phyloP scores from a whole-genome alignment of 352 stramenopile genomes.

The Aphanomyces stellatus region DNA sequence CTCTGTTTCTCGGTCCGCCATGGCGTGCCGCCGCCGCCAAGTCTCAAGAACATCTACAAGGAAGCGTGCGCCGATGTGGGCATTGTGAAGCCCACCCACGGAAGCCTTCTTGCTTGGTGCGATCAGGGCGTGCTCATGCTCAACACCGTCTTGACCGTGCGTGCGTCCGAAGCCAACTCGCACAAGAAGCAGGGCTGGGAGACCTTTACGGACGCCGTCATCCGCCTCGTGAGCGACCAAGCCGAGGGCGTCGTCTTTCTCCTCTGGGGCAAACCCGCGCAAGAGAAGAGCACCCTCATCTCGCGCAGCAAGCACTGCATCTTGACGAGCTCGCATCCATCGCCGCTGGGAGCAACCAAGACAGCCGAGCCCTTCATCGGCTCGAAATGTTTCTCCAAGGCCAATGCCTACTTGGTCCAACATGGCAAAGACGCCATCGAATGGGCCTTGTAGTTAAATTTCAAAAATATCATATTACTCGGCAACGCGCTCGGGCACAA shows the following conservation, averaged over 20 bases:
- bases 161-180: conserved; percentile 85
- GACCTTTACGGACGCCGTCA: conserved; percentile 93
- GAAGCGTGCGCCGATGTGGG: conserved; percentile 82
- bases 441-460: conserved; percentile 43
- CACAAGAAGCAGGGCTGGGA: conserved; percentile 97
- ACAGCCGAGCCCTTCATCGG: conserved; percentile 93
- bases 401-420: conserved; percentile 67
- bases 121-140: conserved; percentile 96
- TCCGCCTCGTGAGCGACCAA: conserved; percentile 73
- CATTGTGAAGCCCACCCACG: conserved; percentile 75
- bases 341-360: conserved; percentile 93
- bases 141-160: conserved; percentile 97
- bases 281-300: conserved; percentile 66
- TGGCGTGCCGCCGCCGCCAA: conserved; percentile 87
- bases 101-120: conserved; percentile 89
- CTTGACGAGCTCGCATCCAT: conserved; percentile 88
- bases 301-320: conserved; percentile 73
- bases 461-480: not conserved
- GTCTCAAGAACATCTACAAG: conserved; percentile 98
- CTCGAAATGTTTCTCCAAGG: conserved; percentile 85
- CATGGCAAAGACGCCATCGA: conserved; percentile 77
- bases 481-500: not conserved
- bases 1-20: conserved; percentile 88
- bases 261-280: conserved; percentile 96
- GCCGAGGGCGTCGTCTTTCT: conserved; percentile 93